These are phyloP conservation scores for Ganoderma lingzhi DNA, from an alignment of 1,284 basidiomycete species.

Conservation along the genomic window DNA sequence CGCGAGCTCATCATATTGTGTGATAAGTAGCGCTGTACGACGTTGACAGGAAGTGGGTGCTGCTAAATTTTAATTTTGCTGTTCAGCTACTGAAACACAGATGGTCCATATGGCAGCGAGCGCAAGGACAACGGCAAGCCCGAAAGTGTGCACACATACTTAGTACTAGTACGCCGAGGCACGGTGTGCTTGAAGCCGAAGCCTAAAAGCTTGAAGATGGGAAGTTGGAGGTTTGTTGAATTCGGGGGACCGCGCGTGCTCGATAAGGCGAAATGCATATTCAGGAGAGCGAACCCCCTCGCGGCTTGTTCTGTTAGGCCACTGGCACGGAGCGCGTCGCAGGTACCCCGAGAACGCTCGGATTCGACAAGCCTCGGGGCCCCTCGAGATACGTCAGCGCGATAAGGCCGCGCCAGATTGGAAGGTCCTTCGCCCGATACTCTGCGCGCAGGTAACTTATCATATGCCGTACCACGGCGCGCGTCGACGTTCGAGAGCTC, in stretches of 20 bases:
- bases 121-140: neutral
- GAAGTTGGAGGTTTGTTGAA: neutral
- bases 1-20: neutral
- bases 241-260: neutral
- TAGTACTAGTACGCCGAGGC: neutral
- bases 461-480: neutral
- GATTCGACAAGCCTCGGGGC: neutral
- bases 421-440: neutral
- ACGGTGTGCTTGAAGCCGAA: neutral
- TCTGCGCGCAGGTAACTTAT: neutral
- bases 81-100: neutral
- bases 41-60: neutral
- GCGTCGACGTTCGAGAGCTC: neutral
- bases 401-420: constrained; percentile 17
- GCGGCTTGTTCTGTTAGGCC: neutral
- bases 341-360: neutral
- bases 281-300: neutral
- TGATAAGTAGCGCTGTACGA: neutral
- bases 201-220: neutral
- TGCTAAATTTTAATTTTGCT: neutral
- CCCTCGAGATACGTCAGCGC: constrained; percentile 5
- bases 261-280: constrained; percentile 8
- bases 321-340: neutral
- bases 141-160: neutral
- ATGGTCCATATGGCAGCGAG: neutral